Conservation (phyloP, 2,329 filamentous ascomycete species). For the Penicillium sclerotigenum region DNA sequence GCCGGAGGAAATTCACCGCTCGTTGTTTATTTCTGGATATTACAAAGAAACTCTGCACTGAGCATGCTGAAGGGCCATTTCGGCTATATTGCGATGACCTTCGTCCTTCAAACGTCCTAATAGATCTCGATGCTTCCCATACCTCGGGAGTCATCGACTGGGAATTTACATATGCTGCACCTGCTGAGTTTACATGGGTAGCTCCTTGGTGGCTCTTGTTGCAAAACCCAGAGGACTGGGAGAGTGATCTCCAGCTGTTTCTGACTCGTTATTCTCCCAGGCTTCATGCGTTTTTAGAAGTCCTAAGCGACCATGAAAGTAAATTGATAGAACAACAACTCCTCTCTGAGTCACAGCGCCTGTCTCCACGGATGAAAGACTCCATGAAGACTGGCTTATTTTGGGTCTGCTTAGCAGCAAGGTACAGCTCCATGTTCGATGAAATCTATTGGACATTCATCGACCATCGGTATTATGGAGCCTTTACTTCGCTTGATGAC, state of each 20-base stretch:
- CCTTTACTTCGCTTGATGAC: not conserved
- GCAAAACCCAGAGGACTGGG: not conserved
- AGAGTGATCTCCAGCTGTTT: not conserved
- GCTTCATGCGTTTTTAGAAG: not conserved
- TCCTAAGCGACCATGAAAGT: not conserved
- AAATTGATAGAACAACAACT: not conserved
- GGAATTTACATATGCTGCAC: not conserved
- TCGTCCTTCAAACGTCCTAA: not conserved
- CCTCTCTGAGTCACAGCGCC: not conserved
- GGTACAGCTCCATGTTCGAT: not conserved
- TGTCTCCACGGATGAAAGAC: not conserved
- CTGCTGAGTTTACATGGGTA: not conserved
- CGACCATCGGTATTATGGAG: not conserved
- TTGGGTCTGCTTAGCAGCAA: not conserved
- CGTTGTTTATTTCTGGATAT: not conserved
- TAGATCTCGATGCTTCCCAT: not conserved
- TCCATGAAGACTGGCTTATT: not conserved
- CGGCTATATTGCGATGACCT: not conserved
- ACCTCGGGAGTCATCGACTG: not conserved
- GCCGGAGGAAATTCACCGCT: not conserved
- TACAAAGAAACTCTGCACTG: not conserved
- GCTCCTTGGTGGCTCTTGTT: not conserved
- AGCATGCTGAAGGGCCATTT: not conserved
- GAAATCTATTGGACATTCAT: not conserved
- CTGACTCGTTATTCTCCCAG: not conserved